These are phyloP conservation scores for Dimargaris verticillata DNA, from an alignment of 192 early-diverging fungal genomes.

Conservation along the genomic window DNA sequence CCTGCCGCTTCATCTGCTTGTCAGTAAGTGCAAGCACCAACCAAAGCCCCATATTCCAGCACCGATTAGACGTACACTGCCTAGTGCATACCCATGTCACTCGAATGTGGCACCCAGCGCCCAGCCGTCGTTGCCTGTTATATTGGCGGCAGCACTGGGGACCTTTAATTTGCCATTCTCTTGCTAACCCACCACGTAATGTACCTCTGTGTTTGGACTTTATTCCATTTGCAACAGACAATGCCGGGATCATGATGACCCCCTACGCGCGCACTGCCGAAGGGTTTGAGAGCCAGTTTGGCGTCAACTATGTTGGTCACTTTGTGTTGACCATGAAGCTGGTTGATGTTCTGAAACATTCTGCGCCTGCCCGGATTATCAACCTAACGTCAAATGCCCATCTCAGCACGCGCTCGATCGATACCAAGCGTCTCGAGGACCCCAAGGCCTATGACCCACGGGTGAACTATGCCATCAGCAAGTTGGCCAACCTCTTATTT, in stretches of 20 bases:
- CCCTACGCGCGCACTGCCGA: conserved; percentile 41
- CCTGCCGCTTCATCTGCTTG: conserved; percentile 17
- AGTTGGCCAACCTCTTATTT: conserved; percentile 35
- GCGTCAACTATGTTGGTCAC: conserved; percentile 43
- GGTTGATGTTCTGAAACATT: conserved; percentile 21
- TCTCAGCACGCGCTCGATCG: conserved; percentile 23
- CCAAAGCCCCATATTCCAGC: too few relatives aligned
- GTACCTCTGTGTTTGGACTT: too few relatives aligned
- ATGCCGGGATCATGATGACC: conserved; percentile 40
- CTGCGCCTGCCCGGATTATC: conserved; percentile 28
- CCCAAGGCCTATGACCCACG: conserved; percentile 29
- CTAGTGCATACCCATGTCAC: too few relatives aligned
- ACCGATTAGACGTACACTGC: too few relatives aligned
- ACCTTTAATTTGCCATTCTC: too few relatives aligned
- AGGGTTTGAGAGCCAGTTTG: conserved; percentile 45
- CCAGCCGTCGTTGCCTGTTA: too few relatives aligned
- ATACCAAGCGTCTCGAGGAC: conserved; percentile 27
- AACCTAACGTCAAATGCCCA: conserved; percentile 30
- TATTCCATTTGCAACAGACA: conserved; percentile 16
- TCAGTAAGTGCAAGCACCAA: conserved; percentile 5
- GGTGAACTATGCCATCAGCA: conserved; percentile 37
- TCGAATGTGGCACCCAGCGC: too few relatives aligned
- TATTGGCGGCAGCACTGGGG: too few relatives aligned
- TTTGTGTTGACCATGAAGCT: conserved; percentile 29
- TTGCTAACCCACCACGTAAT: too few relatives aligned